These are phyloP conservation scores for Nitzschia palea DNA, from an alignment of 108 stramenopile genomes.

Conservation along the genomic window DNA sequence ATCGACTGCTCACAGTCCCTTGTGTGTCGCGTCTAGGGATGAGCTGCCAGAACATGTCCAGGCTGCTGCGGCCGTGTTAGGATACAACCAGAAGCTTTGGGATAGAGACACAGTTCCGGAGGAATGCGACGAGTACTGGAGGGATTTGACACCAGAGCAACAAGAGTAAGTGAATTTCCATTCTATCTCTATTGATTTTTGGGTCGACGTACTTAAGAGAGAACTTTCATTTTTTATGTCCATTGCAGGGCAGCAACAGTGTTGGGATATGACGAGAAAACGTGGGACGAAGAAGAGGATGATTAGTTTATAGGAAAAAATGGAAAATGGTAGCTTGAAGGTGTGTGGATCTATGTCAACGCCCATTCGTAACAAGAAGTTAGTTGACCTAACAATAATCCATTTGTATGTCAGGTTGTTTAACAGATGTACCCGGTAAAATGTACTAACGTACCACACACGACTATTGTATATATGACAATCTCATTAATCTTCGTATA, in stretches of 20 bases:
- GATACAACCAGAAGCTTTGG: conserved; percentile 55
- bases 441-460: too few relatives aligned
- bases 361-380: too few relatives aligned
- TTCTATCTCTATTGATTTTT: not conserved
- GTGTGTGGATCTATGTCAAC: too few relatives aligned
- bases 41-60: conserved; percentile 37
- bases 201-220: too few relatives aligned
- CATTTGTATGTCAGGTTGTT: too few relatives aligned
- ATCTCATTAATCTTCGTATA: too few relatives aligned
- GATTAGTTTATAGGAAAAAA: too few relatives aligned
- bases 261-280: conserved; percentile 44
- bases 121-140: conserved; percentile 30
- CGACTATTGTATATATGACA: too few relatives aligned
- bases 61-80: conserved; percentile 34
- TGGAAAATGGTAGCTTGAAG: too few relatives aligned
- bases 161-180: conserved; percentile 28
- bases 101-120: conserved; percentile 29
- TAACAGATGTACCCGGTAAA: too few relatives aligned
- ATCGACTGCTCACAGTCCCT: not conserved
- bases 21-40: conserved; percentile 15
- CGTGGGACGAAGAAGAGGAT: conserved; percentile 34
- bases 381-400: too few relatives aligned
- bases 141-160: conserved; percentile 35
- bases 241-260: conserved; percentile 25
- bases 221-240: too few relatives aligned